These are phyloP conservation scores for Mycena vitilis DNA, from an alignment of 768 basidiomycete species.

Conservation along the genomic window DNA sequence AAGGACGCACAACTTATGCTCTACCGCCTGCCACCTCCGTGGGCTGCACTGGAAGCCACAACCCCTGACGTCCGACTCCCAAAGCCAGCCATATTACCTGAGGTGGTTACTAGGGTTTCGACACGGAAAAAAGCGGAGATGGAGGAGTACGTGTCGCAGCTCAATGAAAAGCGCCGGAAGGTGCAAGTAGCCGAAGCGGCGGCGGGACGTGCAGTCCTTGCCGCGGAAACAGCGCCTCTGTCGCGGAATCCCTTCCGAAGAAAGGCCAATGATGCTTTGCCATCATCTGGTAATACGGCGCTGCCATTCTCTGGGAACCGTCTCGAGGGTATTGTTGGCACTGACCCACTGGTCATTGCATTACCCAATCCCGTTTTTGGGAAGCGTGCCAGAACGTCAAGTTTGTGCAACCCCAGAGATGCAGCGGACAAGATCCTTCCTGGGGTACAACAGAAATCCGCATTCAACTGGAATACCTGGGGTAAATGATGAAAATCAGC, in stretches of 20 bases:
- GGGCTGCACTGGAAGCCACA: slow-evolving; percentile 42
- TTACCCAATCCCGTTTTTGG: slow-evolving; percentile 7
- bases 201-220: neutral
- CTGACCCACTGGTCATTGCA: neutral
- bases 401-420: neutral
- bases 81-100: slow-evolving; percentile 10
- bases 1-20: slow-evolving; percentile 47
- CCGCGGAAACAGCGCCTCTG: slow-evolving; percentile 18
- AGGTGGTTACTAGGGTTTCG: slow-evolving; percentile 9
- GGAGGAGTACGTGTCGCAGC: slow-evolving; percentile 19
- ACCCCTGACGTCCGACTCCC: slow-evolving; percentile 7
- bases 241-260: slow-evolving; percentile 35
- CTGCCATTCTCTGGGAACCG: neutral
- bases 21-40: slow-evolving; percentile 52
- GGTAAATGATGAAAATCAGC: slow-evolving; percentile 24
- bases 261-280: slow-evolving; percentile 2
- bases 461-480: slow-evolving; percentile 38
- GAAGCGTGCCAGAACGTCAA: neutral
- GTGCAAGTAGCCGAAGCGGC: slow-evolving; percentile 4
- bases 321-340: neutral
- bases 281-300: too few relatives aligned
- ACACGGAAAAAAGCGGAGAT: slow-evolving; percentile 29
- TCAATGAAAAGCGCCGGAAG: slow-evolving; percentile 30
- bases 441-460: neutral
- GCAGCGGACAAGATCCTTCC: neutral